Percentiles rank a stretch among this genome's conserved stretches.
These are phyloP conservation scores for Inonotus hispidus DNA, from an alignment of 1,284 basidiomycete species.

Conservation along the genomic window DNA sequence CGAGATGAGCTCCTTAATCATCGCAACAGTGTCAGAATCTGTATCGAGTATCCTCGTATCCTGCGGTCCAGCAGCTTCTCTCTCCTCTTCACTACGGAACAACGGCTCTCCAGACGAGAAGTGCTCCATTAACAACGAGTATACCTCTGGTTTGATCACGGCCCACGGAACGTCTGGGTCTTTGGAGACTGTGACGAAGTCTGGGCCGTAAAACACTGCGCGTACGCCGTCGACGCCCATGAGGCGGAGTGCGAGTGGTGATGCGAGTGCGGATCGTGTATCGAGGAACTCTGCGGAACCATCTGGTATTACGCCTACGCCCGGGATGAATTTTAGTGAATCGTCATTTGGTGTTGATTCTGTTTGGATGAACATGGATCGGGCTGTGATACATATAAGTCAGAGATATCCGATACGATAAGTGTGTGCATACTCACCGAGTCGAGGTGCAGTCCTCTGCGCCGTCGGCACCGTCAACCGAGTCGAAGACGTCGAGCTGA, in stretches of 20 bases:
- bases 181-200: constrained; percentile 97
- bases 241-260: constrained; percentile 88
- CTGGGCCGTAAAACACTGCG: constrained; percentile 92
- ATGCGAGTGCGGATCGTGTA: constrained; percentile 74
- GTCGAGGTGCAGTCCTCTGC: constrained; percentile 4
- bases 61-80: constrained; percentile 78
- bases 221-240: constrained; percentile 92
- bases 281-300: constrained; percentile 95
- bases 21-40: constrained; percentile 96
- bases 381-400: constrained; percentile 40
- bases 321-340: constrained; percentile 97
- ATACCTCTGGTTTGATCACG: constrained; percentile 96
- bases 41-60: constrained; percentile 96
- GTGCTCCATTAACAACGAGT: constrained; percentile 96
- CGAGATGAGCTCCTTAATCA: constrained; percentile 98
- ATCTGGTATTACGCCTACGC: constrained; percentile 79
- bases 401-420: neutral
- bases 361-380: constrained; percentile 96
- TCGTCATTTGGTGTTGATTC: constrained; percentile 97
- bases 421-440: neutral
- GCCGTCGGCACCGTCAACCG: constrained; percentile 1
- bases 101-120: constrained; percentile 87
- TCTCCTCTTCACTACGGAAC: constrained; percentile 77
- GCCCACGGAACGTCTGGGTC: constrained; percentile 84
- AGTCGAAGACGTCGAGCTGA: constrained; percentile 14